Percentiles rank a stretch among this genome's conserved stretches.
Conservation (phyloP, 2,329 filamentous ascomycete genomes). For the Colletotrichum simmondsii region DNA sequence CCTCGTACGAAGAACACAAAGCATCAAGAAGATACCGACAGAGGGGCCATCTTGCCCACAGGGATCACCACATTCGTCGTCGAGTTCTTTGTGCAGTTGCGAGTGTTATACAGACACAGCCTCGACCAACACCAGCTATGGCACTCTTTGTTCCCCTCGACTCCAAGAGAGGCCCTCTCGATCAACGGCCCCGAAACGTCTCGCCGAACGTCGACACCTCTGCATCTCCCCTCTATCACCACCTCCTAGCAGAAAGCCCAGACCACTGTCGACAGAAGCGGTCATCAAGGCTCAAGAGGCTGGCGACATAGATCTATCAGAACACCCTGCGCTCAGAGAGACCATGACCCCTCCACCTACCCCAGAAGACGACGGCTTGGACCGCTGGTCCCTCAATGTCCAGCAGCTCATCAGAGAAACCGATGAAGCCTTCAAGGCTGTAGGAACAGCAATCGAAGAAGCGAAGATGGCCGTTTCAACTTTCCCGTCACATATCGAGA, state of each 20-base stretch:
- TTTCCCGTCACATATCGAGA: slow-evolving; percentile 1
- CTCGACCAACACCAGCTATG: slow-evolving; percentile 40
- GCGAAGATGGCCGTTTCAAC: slow-evolving; percentile 43
- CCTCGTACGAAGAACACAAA: slow-evolving; percentile 50
- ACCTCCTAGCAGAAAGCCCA: background rate
- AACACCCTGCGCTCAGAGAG: slow-evolving; percentile 16
- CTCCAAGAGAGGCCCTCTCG: slow-evolving; percentile 2
- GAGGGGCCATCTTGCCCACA: slow-evolving; percentile 51
- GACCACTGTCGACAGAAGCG: slow-evolving; percentile 5
- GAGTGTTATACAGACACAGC: slow-evolving; percentile 47
- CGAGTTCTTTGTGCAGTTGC: slow-evolving; percentile 58
- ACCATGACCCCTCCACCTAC: slow-evolving; percentile 19
- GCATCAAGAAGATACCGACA: slow-evolving; percentile 50
- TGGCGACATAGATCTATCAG: slow-evolving; percentile 6
- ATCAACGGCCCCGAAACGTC: slow-evolving; percentile 32
- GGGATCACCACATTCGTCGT: slow-evolving; percentile 51
- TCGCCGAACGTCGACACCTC: slow-evolving; percentile 33
- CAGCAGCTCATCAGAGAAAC: slow-evolving; percentile 60
- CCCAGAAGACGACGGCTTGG: slow-evolving; percentile 13
- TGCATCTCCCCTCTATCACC: slow-evolving; percentile 24
- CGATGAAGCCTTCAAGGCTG: slow-evolving; percentile 61
- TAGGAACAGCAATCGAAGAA: slow-evolving; percentile 53
- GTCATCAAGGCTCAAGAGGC: slow-evolving; percentile 11
- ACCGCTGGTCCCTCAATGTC: slow-evolving; percentile 48
- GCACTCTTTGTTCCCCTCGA: slow-evolving; percentile 46